phyloP scores from a whole-genome alignment of 805 yeast species.

The Candida railenensis region DNA sequence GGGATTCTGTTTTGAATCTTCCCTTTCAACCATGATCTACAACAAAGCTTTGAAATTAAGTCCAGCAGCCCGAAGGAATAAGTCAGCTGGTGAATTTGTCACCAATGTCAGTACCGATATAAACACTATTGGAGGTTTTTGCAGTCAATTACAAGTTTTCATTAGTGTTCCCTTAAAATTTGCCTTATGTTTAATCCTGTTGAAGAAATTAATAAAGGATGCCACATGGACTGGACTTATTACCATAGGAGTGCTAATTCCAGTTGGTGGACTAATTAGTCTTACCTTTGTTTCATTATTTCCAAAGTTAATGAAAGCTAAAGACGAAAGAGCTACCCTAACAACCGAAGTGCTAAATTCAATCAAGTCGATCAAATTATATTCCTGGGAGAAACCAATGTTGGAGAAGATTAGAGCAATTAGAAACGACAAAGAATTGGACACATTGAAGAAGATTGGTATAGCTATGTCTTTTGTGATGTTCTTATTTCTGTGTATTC shows the following conservation, averaged over 20 bases:
- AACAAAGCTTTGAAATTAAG: conserved; percentile 27
- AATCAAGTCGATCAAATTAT: conserved; percentile 38
- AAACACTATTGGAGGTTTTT: conserved; percentile 13
- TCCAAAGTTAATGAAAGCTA: conserved; percentile 29
- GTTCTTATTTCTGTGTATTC: conserved; percentile 37
- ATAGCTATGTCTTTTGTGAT: conserved; percentile 28
- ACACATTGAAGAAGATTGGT: conserved; percentile 25
- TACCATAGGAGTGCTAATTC: conserved; percentile 30
- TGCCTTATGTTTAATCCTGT: conserved; percentile 25
- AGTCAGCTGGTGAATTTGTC: conserved; percentile 33
- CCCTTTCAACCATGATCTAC: conserved; percentile 24
- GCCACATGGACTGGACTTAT: conserved; percentile 36
- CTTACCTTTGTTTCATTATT: conserved; percentile 22
- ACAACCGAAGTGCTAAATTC: conserved; percentile 38
- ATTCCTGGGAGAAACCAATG: conserved; percentile 44
- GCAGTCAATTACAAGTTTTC: conserved; percentile 16
- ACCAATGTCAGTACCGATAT: conserved; percentile 33
- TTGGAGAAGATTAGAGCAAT: conserved; percentile 27
- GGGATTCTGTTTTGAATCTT: conserved; percentile 5
- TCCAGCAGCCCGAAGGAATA: conserved; percentile 30
- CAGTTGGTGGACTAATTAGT: conserved; percentile 26
- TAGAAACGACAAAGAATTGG: conserved; percentile 36
- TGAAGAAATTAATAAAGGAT: conserved; percentile 32
- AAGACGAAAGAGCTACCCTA: conserved; percentile 35
- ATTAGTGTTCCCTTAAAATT: conserved; percentile 24